A percentile compares a stretch with the other conserved stretches of the same genome.
These are phyloP conservation scores for Centaurea solstitialis DNA, from an alignment of 129 eudicot genomes.

Conservation along the genomic window DNA sequence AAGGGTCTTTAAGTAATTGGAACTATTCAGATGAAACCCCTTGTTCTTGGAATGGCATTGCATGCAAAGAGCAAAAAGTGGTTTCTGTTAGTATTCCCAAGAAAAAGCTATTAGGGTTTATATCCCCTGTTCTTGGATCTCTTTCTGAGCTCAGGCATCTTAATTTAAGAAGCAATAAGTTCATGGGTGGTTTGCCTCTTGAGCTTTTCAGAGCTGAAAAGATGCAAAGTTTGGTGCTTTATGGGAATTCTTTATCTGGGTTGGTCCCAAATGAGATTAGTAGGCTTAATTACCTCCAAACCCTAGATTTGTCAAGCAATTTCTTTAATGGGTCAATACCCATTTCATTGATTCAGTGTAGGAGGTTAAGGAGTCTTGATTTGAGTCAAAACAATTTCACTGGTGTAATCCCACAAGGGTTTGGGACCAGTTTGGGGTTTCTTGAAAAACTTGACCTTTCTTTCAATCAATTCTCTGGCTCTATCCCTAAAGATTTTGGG, in stretches of 20 bases:
- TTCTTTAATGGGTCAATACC: constrained; percentile 89
- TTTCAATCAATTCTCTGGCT: constrained; percentile 54
- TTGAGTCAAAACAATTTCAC: constrained; percentile 76
- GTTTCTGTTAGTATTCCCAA: constrained; percentile 92
- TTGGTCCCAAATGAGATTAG: constrained; percentile 69
- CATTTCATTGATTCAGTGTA: constrained; percentile 63
- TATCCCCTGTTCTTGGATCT: constrained; percentile 74
- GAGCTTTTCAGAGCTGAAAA: constrained; percentile 79
- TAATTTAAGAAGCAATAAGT: constrained; percentile 71
- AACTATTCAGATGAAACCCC: constrained; percentile 81
- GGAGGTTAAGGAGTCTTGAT: constrained; percentile 73
- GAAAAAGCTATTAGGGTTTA: constrained; percentile 76
- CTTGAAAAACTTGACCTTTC: constrained; percentile 82
- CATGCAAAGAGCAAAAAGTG: constrained; percentile 78
- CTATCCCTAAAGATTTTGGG: constrained; percentile 81
- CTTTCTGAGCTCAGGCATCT: constrained; percentile 80
- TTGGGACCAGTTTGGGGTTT: constrained; percentile 60
- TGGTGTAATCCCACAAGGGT: constrained; percentile 73
- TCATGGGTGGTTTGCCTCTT: constrained; percentile 61
- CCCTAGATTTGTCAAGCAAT: constrained; percentile 80
- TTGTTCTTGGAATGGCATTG: constrained; percentile 98
- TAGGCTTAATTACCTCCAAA: constrained; percentile 68
- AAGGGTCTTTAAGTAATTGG: constrained; percentile 77
- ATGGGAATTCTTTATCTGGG: constrained; percentile 87
- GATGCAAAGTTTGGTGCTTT: constrained; percentile 92